Base-by-base conservation (phyloP, 768 basidiomycete species). In the Tylopilus cervinicoccineus region DNA sequence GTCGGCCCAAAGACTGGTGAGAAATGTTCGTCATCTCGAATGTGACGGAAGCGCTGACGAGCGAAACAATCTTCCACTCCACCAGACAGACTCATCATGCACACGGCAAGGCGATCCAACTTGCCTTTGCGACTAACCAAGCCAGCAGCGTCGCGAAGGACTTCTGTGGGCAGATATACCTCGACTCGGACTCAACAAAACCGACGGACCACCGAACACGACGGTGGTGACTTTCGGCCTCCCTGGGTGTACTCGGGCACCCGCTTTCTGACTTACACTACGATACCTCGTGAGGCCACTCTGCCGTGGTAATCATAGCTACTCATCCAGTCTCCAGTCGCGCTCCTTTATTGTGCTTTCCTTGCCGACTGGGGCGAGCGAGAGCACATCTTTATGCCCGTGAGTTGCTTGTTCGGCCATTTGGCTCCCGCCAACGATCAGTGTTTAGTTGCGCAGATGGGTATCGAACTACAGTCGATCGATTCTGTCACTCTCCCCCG, bases 361-460 rank as follows among this genome's bases (percentile, higher is more conserved):
- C 64, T 81, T 47, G 76, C 78, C 43, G 83, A 87, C 61, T 86
- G 79, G 63, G 84, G 84, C 4, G 79, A 83, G n/a, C 70, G 72
- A 39, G 84, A 87, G 20, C 84, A 87, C 61, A 80, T 85, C 23
- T 87, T 84, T 63, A 76, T 75, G 63, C 79, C 81, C 20, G 84
- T 85, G 53, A 61, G 80, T 72, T 28, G 50, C 34, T 37, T 43
- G 37, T 26, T 36, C 31, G n/a, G 16, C 24, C 33, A 28, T 40
- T 19, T 40, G 17, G 13, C 16, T 43, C 23, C 22, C n/a, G n/a
- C 43, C 41, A 38, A 45, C 41, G 43, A 39, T 39, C 17, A 31
- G 6, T 17, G 32, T 48, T 32, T 48, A 86, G 82, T 64, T 76
- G 27, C 74, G 85, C 38, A 73, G 81, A 61, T 87, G 84, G 84